phyloP scores from a whole-genome alignment of 1,139 yeast genomes.

The Kodamaea plutei region DNA sequence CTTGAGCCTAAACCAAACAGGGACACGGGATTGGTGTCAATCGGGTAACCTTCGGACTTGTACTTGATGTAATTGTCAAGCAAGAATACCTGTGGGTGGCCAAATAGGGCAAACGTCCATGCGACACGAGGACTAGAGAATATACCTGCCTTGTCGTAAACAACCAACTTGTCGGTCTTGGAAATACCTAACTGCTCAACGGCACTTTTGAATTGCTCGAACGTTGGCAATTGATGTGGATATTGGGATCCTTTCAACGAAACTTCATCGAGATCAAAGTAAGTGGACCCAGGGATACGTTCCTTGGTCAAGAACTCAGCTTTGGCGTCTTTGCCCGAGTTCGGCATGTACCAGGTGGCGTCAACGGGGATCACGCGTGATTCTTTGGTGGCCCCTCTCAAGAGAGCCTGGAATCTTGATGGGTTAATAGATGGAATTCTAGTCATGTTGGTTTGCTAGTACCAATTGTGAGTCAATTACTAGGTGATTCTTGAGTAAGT shows the following conservation, averaged over 20 bases:
- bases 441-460: too few species aligned
- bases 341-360: slow-evolving; percentile 92
- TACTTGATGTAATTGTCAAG: slow-evolving; percentile 68
- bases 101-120: slow-evolving; percentile 80
- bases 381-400: neutral
- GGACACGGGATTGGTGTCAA: slow-evolving; percentile 15
- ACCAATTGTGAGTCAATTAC: too few species aligned
- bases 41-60: slow-evolving; percentile 21
- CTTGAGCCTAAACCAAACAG: slow-evolving; percentile 5
- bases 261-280: slow-evolving; percentile 74
- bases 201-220: slow-evolving; percentile 47
- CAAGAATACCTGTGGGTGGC: slow-evolving; percentile 62
- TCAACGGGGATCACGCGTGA: too few species aligned
- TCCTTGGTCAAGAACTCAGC: slow-evolving; percentile 52
- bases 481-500: too few species aligned
- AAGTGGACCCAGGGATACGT: slow-evolving; percentile 66
- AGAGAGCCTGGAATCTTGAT: slow-evolving; percentile 4
- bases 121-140: slow-evolving; percentile 89
- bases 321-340: slow-evolving; percentile 54
- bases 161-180: slow-evolving; percentile 58
- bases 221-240: slow-evolving; percentile 87
- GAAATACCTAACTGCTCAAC: slow-evolving; percentile 47
- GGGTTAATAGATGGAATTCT: neutral
- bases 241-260: slow-evolving; percentile 54
- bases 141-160: slow-evolving; percentile 80